Percentiles rank a stretch among this genome's conserved stretches.
These are phyloP conservation scores for Zanthoxylum bungeanum DNA, from an alignment of 345 rosid species.

Conservation along the genomic window DNA sequence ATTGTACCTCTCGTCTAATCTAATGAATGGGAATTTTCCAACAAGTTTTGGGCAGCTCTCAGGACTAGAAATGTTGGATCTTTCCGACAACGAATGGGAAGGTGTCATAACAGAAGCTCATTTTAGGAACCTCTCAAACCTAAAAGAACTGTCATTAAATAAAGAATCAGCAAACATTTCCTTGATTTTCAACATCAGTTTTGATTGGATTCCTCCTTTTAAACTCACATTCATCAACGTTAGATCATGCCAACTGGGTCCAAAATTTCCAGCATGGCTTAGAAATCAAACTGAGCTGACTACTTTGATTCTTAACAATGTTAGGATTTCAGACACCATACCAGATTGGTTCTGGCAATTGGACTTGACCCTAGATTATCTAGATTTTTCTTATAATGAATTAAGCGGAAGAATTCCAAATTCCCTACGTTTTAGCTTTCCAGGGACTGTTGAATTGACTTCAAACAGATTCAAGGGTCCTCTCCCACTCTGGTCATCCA, in stretches of 20 bases:
- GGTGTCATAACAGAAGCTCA: conserved; percentile 31
- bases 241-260: conserved; percentile 29
- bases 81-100: conserved; percentile 20
- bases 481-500: conserved; percentile 14
- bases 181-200: conserved; percentile 25
- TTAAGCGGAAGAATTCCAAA: conserved; percentile 17
- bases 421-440: not conserved
- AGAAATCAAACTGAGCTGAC: conserved; percentile 21
- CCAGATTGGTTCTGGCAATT: conserved; percentile 34
- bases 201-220: conserved; percentile 36
- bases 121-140: conserved; percentile 22
- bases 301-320: conserved; percentile 13
- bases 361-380: not conserved
- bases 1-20: conserved; percentile 17
- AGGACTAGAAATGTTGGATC: conserved; percentile 7
- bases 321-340: conserved; percentile 21
- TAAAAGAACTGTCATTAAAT: conserved; percentile 9
- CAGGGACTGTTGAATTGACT: conserved; percentile 17
- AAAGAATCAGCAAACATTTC: conserved; percentile 11
- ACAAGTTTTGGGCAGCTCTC: conserved; percentile 25
- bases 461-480: conserved; percentile 20
- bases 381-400: conserved; percentile 15
- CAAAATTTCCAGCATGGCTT: conserved; percentile 36
- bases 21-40: conserved; percentile 29
- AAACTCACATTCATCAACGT: conserved; percentile 19